These are phyloP conservation scores for Penicillium sp. DNA, from an alignment of 2,329 filamentous ascomycete genomes.

Conservation along the genomic window DNA sequence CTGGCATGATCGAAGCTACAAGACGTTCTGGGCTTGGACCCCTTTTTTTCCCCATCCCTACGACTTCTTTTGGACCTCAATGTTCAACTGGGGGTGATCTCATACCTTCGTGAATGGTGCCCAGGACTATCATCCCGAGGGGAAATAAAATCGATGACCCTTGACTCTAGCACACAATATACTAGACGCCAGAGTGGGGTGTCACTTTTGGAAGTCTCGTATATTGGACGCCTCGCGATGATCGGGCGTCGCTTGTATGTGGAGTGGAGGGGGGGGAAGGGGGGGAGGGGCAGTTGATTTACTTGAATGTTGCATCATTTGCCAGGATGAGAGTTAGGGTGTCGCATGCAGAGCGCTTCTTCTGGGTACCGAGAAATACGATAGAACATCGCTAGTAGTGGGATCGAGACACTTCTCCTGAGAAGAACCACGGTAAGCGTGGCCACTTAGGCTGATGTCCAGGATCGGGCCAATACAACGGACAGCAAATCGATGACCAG, in stretches of 20 bases:
- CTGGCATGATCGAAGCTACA: constrained; percentile 3
- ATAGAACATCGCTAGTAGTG: background rate
- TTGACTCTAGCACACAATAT: background rate
- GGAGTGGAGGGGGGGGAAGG: background rate
- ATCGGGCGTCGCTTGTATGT: background rate
- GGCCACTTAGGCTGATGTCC: constrained; percentile 4
- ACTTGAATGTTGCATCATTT: background rate
- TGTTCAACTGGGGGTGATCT: background rate
- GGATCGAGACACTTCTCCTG: background rate
- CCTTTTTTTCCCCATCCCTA: background rate
- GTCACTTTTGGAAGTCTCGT: constrained; percentile 7
- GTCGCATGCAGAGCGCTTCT: constrained; percentile 1
- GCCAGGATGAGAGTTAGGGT: background rate
- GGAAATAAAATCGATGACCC: background rate
- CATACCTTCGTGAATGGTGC: background rate
- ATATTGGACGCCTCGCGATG: constrained; percentile 17
- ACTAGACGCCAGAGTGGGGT: constrained; percentile 6
- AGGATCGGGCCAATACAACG: constrained; percentile 3
- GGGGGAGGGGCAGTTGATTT: background rate
- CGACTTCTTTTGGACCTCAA: too few relatives aligned
- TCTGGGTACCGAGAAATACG: background rate
- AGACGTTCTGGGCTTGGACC: constrained; percentile 5
- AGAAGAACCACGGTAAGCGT: constrained; percentile 14
- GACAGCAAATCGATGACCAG: background rate
- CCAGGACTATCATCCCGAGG: constrained; percentile 6